Percentiles rank a stretch among this genome's conserved stretches.
phyloP scores from a whole-genome alignment of 2,329 filamentous ascomycete genomes.

The Cercospora sp. region DNA sequence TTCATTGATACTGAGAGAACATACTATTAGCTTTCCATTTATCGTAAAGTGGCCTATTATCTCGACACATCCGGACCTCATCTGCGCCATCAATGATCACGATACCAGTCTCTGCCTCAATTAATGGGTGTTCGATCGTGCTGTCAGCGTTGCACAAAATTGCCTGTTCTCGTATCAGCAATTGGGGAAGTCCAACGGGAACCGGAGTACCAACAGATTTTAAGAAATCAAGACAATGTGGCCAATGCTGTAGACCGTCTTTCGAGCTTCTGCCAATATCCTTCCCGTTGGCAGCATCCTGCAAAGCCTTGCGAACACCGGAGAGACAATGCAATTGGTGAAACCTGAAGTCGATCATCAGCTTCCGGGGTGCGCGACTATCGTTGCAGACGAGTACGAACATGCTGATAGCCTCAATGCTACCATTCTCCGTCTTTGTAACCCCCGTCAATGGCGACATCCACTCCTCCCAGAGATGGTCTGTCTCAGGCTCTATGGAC shows the following conservation, averaged over 20 bases:
- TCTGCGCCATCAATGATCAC: neutral
- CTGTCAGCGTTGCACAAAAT: neutral
- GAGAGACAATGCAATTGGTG: no score
- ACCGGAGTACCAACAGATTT: neutral
- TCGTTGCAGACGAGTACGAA: no score
- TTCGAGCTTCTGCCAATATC: neutral
- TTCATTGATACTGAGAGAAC: neutral
- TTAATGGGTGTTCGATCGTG: neutral
- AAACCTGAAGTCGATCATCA: no score
- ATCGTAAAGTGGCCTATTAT: neutral
- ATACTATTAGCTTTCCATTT: neutral
- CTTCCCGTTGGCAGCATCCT: neutral
- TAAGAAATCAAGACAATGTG: neutral
- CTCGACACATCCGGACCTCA: neutral
- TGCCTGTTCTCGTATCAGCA: neutral
- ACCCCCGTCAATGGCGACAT: no score
- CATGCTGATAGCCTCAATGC: no score
- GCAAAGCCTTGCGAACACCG: no score
- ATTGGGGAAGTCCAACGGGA: neutral
- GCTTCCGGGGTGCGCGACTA: no score
- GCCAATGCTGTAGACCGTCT: neutral
- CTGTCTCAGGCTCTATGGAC: no score
- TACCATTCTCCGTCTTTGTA: no score
- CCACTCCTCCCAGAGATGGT: no score
- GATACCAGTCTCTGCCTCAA: neutral